Percentiles rank a stretch among this genome's conserved stretches.
Conservation (phyloP, 495 filamentous ascomycete genomes). For the Rhizodiscina lignyota region DNA sequence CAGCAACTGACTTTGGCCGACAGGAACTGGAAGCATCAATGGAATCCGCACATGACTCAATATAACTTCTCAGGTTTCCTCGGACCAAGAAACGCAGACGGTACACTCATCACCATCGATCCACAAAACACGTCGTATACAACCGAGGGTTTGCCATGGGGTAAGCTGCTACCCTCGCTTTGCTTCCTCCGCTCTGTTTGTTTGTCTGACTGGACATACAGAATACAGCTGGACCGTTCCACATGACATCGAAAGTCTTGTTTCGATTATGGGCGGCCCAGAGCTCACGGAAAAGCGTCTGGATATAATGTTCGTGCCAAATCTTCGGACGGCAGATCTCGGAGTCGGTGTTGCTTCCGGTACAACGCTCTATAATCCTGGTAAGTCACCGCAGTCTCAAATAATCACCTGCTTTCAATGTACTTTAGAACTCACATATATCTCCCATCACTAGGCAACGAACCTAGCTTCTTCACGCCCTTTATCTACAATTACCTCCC, state of each 20-base stretch:
- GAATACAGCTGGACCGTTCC: conserved; percentile 53
- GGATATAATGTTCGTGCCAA: conserved; percentile 44
- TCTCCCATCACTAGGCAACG: too few relatives aligned
- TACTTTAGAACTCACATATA: too few relatives aligned
- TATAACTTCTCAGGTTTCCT: conserved; percentile 47
- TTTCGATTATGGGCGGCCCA: conserved; percentile 40
- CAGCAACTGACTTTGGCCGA: too few relatives aligned
- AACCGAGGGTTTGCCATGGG: conserved; percentile 53
- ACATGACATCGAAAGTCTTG: conserved; percentile 47
- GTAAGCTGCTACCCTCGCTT: too few relatives aligned
- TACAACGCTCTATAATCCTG: too few relatives aligned
- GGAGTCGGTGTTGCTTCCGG: too few relatives aligned
- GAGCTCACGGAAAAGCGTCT: conserved; percentile 43
- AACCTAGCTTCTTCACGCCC: conserved; percentile 51
- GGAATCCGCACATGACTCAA: conserved; percentile 38
- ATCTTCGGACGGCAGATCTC: too few relatives aligned
- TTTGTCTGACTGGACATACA: too few relatives aligned
- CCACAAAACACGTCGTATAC: conserved; percentile 34
- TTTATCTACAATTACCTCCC: conserved; percentile 62
- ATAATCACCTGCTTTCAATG: too few relatives aligned
- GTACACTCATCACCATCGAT: conserved; percentile 42
- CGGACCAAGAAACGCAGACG: conserved; percentile 37
- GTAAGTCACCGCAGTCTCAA: too few relatives aligned
- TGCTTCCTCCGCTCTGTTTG: too few relatives aligned
- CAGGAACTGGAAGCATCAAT: conserved; percentile 60